Evolutionary conservation across 805 yeast species (phyloP), one percentile per base, ranked within the genome.

Genomic region (Starmerella geochares): DNA sequence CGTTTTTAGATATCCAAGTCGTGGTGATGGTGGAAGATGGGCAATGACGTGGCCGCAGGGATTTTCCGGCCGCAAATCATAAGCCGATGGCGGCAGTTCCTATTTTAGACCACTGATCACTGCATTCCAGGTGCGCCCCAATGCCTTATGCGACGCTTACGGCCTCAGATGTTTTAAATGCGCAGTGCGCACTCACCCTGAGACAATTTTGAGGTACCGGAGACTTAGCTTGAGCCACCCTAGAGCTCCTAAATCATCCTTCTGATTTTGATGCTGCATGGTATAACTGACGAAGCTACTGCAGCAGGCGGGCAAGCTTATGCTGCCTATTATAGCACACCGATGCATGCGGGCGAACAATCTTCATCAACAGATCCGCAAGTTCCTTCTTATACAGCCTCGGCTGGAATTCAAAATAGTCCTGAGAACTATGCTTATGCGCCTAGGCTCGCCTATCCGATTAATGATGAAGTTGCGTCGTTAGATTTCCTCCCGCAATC

Each of bases 81-180:
- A 4, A 16, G 13, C 10, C 21, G 21, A 6, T 33, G 37, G 16
- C 16, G 21, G 37, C 9, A 21, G 14, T 19, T 33, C 37, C 37
- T 7, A 33, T 33, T 33, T 8, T 17, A 33, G 37, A 19, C 37
- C 11, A 33, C 14, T 16, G 14, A 33, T 36, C 39, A 24, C 39
- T 38, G 42, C 42, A 38, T 38, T 38, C 42, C 42, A 9, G 13
- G 23, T 24, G 20, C 42, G 28, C 42, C 42, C 41, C 42, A 9
- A 21, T 13, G 27, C 40, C n/a, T 37, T 23, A 20, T 37, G 40
- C 40, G 27, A 21, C 40, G 21, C 27, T 37, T 37, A 37, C 20
- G 29, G 42, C 7, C 29, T 38, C 28, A 23, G n/a, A n/a, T 23
- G 42, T 38, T 24, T 38, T 38, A 38, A 38, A 38, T 38, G 23